A percentile compares a stretch with the other conserved stretches of the same genome.
phyloP scores from a whole-genome alignment of 176 grass and related monocot species.

The Eleusine indica region DNA sequence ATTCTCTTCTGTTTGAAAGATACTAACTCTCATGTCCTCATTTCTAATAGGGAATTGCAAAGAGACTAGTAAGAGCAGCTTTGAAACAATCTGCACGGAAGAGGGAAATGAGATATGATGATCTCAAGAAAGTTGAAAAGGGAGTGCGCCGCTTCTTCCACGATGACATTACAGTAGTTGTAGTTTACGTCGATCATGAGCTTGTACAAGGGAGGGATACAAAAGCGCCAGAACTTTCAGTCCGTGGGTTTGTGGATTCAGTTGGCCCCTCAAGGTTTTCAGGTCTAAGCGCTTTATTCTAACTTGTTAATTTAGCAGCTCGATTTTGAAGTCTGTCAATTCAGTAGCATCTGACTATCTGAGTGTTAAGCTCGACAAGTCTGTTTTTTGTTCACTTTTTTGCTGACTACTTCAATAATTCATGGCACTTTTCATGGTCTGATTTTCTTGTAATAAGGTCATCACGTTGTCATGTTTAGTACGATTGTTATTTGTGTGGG shows the following conservation, averaged over 20 bases:
- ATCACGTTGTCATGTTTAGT: not conserved
- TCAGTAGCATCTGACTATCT: constrained; percentile 20
- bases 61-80: constrained; percentile 60
- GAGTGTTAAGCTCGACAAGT: constrained; percentile 23
- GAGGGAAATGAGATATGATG: constrained; percentile 65
- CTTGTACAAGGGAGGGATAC: constrained; percentile 37
- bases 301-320: constrained; percentile 16
- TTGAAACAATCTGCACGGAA: constrained; percentile 60
- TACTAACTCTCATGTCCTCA: not conserved
- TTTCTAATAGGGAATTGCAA: constrained; percentile 58
- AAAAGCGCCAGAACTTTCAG: constrained; percentile 54
- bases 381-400: not conserved
- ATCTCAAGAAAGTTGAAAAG: constrained; percentile 63
- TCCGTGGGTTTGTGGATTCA: constrained; percentile 69
- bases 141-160: constrained; percentile 64
- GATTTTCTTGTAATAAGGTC: constrained; percentile 14
- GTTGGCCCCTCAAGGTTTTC: constrained; percentile 61
- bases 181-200: constrained; percentile 58
- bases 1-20: not conserved
- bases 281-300: constrained; percentile 31
- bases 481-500: not conserved
- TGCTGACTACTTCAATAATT: not conserved
- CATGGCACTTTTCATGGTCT: not conserved
- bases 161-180: constrained; percentile 63
- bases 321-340: constrained; percentile 43